These are phyloP conservation scores for Furculomyces boomerangus DNA, from an alignment of 371 early-diverging fungal genomes.

Conservation along the genomic window DNA sequence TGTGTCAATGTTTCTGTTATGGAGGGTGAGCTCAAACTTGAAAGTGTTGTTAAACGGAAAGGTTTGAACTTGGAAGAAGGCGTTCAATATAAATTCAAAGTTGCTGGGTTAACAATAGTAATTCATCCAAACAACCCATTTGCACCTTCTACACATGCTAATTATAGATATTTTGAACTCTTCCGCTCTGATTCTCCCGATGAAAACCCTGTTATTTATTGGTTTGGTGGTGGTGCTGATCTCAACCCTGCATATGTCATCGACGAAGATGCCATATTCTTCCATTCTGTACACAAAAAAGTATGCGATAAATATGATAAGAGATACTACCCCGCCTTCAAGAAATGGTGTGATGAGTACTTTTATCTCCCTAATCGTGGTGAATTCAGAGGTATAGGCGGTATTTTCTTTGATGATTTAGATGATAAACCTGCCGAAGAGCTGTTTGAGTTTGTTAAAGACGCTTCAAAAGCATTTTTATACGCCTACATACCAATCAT, in stretches of 20 bases:
- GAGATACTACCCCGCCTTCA: slow-evolving; percentile 50
- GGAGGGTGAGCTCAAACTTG: slow-evolving; percentile 60
- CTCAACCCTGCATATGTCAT: slow-evolving; percentile 62
- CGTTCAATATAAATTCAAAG: slow-evolving; percentile 31
- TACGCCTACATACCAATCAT: slow-evolving; percentile 58
- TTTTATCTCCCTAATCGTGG: slow-evolving; percentile 55
- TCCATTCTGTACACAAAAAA: slow-evolving; percentile 55
- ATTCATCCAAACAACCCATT: slow-evolving; percentile 90
- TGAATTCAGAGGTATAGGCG: slow-evolving; percentile 70
- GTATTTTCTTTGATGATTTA: slow-evolving; percentile 76
- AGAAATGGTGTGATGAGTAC: slow-evolving; percentile 71
- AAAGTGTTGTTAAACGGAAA: slow-evolving; percentile 37
- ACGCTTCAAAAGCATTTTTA: slow-evolving; percentile 50
- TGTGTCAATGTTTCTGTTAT: slow-evolving; percentile 76
- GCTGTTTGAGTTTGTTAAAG: slow-evolving; percentile 46
- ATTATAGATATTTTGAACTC: slow-evolving; percentile 93
- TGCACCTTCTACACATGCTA: slow-evolving; percentile 88
- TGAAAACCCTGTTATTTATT: slow-evolving; percentile 41
- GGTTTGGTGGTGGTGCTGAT: slow-evolving; percentile 82
- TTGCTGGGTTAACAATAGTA: slow-evolving; percentile 77
- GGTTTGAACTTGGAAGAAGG: slow-evolving; percentile 29
- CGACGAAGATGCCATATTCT: slow-evolving; percentile 60
- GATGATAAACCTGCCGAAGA: slow-evolving; percentile 46
- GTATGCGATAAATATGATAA: slow-evolving; percentile 58
- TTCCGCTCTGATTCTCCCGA: slow-evolving; percentile 22